A percentile compares a stretch with the other conserved stretches of the same genome.
phyloP scores from a whole-genome alignment of 495 filamentous ascomycete genomes.

The Chaetomium tenue region DNA sequence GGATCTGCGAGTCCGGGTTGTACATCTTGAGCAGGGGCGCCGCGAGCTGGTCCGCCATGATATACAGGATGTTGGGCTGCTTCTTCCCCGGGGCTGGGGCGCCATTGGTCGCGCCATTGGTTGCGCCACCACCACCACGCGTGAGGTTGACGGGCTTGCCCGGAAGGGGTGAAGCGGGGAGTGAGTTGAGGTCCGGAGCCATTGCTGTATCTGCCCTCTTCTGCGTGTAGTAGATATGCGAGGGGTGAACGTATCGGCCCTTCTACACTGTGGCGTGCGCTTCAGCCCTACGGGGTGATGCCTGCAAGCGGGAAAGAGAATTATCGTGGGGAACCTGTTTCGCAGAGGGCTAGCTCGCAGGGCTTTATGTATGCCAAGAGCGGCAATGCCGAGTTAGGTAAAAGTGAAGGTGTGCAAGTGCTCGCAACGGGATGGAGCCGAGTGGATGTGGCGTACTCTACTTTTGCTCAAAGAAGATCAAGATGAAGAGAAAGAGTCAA shows the following conservation, averaged over 20 bases:
- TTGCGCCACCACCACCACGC: not conserved
- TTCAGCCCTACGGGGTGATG: slow-evolving; percentile 18
- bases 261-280: not conserved
- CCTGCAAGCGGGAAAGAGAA: not conserved
- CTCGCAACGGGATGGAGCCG: slow-evolving; percentile 1
- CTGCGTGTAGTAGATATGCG: not conserved
- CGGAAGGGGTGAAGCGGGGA: slow-evolving; percentile 40
- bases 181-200: slow-evolving; percentile 57
- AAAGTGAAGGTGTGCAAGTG: slow-evolving; percentile 11
- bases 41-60: slow-evolving; percentile 92
- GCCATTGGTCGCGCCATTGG: slow-evolving; percentile 9
- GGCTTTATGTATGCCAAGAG: slow-evolving; percentile 19
- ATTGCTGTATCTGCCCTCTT: slow-evolving; percentile 32
- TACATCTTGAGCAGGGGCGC: slow-evolving; percentile 81
- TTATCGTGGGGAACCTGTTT: not conserved
- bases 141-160: slow-evolving; percentile 19
- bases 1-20: slow-evolving; percentile 74
- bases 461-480: not conserved
- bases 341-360: not conserved
- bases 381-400: slow-evolving; percentile 12
- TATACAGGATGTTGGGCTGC: slow-evolving; percentile 43
- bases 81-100: slow-evolving; percentile 19
- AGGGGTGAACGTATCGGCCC: not conserved
- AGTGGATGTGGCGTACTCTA: slow-evolving; percentile 2
- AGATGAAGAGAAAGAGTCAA: slow-evolving; percentile 3